Evolutionary conservation across 345 rosid genomes (phyloP).

Genomic region (Kandelia obovata): DNA sequence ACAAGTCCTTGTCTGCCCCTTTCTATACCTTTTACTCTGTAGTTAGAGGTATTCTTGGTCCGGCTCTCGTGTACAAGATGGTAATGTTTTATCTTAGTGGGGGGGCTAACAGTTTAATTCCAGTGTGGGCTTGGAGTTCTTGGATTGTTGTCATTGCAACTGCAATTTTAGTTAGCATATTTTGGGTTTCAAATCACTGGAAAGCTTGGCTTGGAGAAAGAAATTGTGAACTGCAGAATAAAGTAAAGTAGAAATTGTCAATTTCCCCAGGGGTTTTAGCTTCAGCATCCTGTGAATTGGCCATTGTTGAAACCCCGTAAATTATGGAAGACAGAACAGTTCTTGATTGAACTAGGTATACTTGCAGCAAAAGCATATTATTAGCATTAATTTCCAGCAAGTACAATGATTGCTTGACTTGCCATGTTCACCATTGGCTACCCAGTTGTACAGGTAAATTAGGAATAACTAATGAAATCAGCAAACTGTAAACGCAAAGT

Average conservation of each 20-base stretch:
- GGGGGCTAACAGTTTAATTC: constrained; percentile 40
- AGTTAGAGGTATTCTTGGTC: constrained; percentile 67
- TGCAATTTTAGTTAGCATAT: constrained; percentile 55
- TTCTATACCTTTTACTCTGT: constrained; percentile 55
- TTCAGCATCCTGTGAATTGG: background rate
- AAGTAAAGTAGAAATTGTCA: constrained; percentile 16
- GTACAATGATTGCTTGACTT: too few species aligned
- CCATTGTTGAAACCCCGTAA: background rate
- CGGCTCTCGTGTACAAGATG: constrained; percentile 51
- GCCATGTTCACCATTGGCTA: too few species aligned
- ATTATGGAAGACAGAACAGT: background rate
- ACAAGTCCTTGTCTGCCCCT: constrained; percentile 41
- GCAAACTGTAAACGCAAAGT: too few species aligned
- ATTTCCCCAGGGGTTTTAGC: background rate
- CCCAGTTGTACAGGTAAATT: too few species aligned
- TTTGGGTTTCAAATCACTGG: constrained; percentile 70
- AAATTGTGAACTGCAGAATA: constrained; percentile 22
- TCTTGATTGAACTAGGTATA: too few species aligned
- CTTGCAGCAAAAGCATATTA: too few species aligned
- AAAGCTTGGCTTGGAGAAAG: constrained; percentile 44
- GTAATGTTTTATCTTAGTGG: constrained; percentile 43
- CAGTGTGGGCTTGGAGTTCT: constrained; percentile 83
- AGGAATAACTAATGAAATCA: too few species aligned
- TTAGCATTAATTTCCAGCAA: too few species aligned
- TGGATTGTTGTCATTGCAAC: constrained; percentile 60